Evolutionary conservation across 2,329 filamentous ascomycete genomes (phyloP).

Genomic region (Venturia aucupariae): DNA sequence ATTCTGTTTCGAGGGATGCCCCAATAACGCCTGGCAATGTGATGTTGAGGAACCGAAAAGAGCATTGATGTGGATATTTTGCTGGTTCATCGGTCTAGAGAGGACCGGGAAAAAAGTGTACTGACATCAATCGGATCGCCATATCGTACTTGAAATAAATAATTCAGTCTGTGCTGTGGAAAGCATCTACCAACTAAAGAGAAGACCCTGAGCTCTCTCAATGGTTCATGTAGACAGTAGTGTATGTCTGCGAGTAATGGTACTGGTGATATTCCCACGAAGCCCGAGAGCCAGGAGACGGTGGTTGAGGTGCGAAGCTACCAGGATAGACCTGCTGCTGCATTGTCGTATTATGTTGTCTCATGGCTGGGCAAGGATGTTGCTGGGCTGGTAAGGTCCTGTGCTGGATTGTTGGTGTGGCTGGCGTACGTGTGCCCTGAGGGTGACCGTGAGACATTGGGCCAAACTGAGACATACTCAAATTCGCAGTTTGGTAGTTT

Average conservation of each 20-base stretch:
- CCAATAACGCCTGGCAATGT: background rate
- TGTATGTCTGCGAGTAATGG: background rate
- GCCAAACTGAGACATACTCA: background rate
- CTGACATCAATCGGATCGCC: no score
- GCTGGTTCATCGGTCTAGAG: no score
- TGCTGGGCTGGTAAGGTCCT: background rate
- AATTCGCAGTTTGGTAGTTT: background rate
- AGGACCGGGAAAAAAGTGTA: no score
- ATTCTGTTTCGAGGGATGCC: background rate
- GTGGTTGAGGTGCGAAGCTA: background rate
- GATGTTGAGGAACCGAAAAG: background rate
- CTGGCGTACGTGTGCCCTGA: background rate
- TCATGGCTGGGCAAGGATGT: conserved; percentile 7
- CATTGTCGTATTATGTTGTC: background rate
- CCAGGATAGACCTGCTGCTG: conserved; percentile 1
- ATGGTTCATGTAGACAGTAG: background rate
- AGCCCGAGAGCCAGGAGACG: background rate
- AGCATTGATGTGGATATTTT: no score
- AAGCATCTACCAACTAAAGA: background rate
- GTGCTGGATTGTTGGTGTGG: background rate
- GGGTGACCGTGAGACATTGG: background rate
- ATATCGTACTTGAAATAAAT: no score
- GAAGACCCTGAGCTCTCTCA: background rate
- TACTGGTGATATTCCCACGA: background rate
- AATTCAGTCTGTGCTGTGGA: background rate